Percentiles rank a stretch among this genome's conserved stretches.
These are phyloP conservation scores for Teunomyces lycoperdinae DNA, from an alignment of 805 yeast species.

Conservation along the genomic window DNA sequence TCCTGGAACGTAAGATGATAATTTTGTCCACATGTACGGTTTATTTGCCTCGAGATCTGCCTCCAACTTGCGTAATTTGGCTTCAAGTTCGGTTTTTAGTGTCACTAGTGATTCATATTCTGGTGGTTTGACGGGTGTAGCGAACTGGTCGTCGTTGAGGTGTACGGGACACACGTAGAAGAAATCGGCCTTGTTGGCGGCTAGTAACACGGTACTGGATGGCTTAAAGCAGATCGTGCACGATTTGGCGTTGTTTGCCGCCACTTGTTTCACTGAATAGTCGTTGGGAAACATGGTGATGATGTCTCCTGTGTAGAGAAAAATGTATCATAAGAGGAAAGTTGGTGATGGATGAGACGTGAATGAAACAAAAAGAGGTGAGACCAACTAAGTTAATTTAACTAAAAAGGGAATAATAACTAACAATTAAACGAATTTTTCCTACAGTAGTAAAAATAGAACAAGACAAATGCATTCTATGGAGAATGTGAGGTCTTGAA, in stretches of 20 bases:
- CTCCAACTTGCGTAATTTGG: constrained; percentile 17
- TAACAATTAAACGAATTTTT: too few relatives aligned
- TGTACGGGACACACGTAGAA: constrained; percentile 52
- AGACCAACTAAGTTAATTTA: too few relatives aligned
- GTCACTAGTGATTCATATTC: constrained; percentile 28
- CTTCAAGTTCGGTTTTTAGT: constrained; percentile 18
- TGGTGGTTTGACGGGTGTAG: constrained; percentile 34
- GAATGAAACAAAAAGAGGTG: too few relatives aligned
- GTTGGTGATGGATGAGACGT: too few relatives aligned
- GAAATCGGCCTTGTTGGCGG: constrained; percentile 48
- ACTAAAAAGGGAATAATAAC: too few relatives aligned
- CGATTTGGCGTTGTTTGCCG: constrained; percentile 39
- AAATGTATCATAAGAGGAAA: not conserved
- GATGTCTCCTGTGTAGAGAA: not conserved
- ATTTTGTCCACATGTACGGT: constrained; percentile 35
- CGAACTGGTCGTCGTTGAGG: constrained; percentile 47
- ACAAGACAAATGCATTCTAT: too few relatives aligned
- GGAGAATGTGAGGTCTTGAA: too few relatives aligned
- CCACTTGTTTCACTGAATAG: constrained; percentile 43
- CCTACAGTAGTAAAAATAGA: too few relatives aligned
- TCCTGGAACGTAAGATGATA: constrained; percentile 15
- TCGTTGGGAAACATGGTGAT: constrained; percentile 25
- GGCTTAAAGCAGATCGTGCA: constrained; percentile 54
- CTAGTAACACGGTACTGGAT: constrained; percentile 42
- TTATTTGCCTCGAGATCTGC: constrained; percentile 24